A percentile compares a stretch with the other conserved stretches of the same genome.
Evolutionary conservation across 495 filamentous ascomycete genomes (phyloP).

Genomic region (Neurospora intermedia): DNA sequence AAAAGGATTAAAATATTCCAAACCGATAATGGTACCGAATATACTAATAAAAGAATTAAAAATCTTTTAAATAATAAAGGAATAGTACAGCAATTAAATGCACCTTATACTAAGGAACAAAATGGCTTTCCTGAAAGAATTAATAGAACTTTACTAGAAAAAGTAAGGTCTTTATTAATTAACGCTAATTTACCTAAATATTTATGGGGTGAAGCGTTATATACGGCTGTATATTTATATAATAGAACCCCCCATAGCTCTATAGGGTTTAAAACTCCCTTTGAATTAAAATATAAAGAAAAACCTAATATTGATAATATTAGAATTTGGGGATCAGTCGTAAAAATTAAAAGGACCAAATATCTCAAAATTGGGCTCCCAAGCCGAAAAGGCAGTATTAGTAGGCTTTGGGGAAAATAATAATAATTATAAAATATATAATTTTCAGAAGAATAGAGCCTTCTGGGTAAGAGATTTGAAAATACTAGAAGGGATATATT

Average conservation of each 20-base stretch:
- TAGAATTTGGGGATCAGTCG: not conserved
- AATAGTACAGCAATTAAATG: too few species aligned
- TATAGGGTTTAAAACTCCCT: slow-evolving; percentile 1
- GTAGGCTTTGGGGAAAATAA: not conserved
- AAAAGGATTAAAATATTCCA: too few species aligned
- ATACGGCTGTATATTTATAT: too few species aligned
- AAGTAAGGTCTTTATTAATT: too few species aligned
- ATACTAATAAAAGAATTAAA: too few species aligned
- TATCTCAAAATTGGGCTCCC: not conserved
- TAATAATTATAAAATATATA: not conserved
- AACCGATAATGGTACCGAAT: too few species aligned
- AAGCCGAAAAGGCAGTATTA: not conserved
- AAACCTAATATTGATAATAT: not conserved
- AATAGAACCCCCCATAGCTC: not conserved
- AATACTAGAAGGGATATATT: not conserved
- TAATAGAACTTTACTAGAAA: too few species aligned
- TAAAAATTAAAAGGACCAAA: not conserved
- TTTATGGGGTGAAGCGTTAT: too few species aligned
- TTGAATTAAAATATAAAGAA: not conserved
- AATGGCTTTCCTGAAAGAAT: too few species aligned
- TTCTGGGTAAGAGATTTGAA: slow-evolving; percentile 1
- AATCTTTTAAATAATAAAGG: too few species aligned
- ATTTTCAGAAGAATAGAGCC: not conserved
- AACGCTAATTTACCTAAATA: too few species aligned
- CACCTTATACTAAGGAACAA: too few species aligned